Conservation (phyloP, 2,329 filamentous ascomycete genomes). For the Pseudopithomyces maydicus region DNA sequence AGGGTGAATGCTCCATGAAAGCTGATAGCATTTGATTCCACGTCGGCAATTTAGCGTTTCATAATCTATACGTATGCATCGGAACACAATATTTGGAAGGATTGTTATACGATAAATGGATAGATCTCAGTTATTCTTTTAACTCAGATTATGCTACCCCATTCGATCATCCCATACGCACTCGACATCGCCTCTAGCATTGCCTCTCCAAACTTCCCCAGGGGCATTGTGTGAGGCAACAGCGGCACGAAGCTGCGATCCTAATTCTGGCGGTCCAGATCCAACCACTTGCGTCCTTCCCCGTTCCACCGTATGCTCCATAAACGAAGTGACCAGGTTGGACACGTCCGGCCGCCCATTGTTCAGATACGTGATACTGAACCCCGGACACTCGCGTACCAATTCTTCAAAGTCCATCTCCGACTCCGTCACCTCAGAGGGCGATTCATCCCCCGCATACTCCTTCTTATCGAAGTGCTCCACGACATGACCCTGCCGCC, state of each 20-base stretch:
- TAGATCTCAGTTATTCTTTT: neutral
- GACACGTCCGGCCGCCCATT: constrained; percentile 21
- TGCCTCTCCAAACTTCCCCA: constrained; percentile 30
- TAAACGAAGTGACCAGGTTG: constrained; percentile 18
- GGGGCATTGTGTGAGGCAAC: constrained; percentile 27
- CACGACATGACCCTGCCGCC: no score
- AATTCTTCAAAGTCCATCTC: no score
- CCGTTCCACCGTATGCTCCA: constrained; percentile 18
- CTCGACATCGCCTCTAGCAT: constrained; percentile 29
- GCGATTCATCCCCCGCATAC: neutral
- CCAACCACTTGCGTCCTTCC: constrained; percentile 30
- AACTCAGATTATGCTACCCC: constrained; percentile 13
- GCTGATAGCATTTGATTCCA: neutral
- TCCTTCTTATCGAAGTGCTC: neutral
- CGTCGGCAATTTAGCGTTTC: constrained; percentile 3
- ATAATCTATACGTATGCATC: neutral
- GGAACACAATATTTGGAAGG: no score
- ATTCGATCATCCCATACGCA: constrained; percentile 38
- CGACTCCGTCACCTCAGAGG: neutral
- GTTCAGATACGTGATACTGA: constrained; percentile 27
- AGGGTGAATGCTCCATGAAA: constrained; percentile 13
- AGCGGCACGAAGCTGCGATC: constrained; percentile 29
- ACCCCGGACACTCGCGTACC: constrained; percentile 4
- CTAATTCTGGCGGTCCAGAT: constrained; percentile 27
- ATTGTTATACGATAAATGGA: no score